Base-by-base conservation (phyloP, 2,329 filamentous ascomycete genomes). In the Gliomastix tumulicola region DNA sequence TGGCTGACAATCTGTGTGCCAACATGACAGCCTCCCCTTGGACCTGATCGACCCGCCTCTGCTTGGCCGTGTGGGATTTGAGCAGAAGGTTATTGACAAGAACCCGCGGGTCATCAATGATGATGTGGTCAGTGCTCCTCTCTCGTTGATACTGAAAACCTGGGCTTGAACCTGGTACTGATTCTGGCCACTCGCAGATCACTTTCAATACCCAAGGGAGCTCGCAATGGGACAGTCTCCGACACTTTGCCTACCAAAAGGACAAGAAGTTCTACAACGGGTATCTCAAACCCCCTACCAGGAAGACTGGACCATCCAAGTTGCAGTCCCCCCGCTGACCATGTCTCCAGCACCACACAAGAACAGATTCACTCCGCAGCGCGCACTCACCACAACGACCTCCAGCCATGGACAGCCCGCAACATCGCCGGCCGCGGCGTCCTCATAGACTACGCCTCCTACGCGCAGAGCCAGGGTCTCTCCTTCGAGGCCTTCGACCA, bases 1-100 rank as follows among this genome's bases (percentile, higher is more conserved):
- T 69, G 71, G 41, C 68, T 44, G 68, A 71, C 44, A 68, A 71
- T 41, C 53, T 68, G 16, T 71, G 68, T 44, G 57, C 57, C 18
- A 21, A 17, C 13, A 62, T 71, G 52, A 71, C 30, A 45, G 41
- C 32, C 31, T 43, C 4, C 40, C 44, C 4, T 32, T 46, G 20
- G 38, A 46, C 34, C 8, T 43, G 5, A 35, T 45, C 20, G 15
- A 45, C 17, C 43, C 43, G 6, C 41, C 43, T 12, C 22, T 45
- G 6, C 41, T 45, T 3, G 43, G 43, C 3, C 28, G 43, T 4
- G 40, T 31, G 19, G 34, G 38, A 6, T 46, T 46, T 21, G 35
- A 37, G 21, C 42, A 46, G n/a, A 41, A 42, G 21, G 23, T 46
- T 15, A 36, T 44, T 23, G 28, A 41, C 32, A 44, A 44, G 30